phyloP scores from a whole-genome alignment of 176 grass and related monocot genomes.

The Eragrostis nindensis region DNA sequence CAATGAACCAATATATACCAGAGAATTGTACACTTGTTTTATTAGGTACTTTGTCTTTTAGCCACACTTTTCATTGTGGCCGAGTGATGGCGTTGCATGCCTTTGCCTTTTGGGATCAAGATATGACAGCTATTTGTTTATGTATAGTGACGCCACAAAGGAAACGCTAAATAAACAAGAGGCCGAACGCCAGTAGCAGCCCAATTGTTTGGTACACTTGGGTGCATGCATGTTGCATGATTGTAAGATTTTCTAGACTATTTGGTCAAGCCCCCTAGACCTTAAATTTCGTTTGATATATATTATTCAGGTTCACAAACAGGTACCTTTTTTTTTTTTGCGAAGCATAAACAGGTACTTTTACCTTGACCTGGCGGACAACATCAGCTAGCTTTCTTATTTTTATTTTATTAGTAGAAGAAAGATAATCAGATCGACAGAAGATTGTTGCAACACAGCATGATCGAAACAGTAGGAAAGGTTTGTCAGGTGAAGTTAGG shows the following conservation, averaged over 20 bases:
- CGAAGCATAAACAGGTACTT: too few relatives aligned
- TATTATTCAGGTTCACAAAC: conserved; percentile 1
- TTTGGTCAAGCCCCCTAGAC: conserved; percentile 30
- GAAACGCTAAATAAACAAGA: conserved; percentile 25
- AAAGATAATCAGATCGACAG: neutral
- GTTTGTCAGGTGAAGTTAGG: neutral
- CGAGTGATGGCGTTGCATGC: conserved; percentile 13
- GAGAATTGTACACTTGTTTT: neutral
- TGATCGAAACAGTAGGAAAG: conserved; percentile 4
- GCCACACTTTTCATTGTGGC: conserved; percentile 7
- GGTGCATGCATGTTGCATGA: conserved; percentile 14
- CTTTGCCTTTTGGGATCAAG: conserved; percentile 16
- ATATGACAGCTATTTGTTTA: conserved; percentile 45
- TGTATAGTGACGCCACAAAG: conserved; percentile 40
- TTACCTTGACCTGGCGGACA: neutral
- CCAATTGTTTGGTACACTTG: conserved; percentile 21
- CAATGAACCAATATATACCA: neutral
- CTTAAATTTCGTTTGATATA: neutral
- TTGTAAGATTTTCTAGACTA: conserved; percentile 12
- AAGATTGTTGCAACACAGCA: neutral
- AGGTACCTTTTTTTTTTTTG: too few relatives aligned
- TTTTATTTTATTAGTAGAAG: neutral
- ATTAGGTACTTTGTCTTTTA: conserved; percentile 9
- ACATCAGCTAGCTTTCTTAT: neutral
- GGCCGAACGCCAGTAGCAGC: neutral